phyloP scores from a whole-genome alignment of 441 rosid species.

The Melastoma candidum region DNA sequence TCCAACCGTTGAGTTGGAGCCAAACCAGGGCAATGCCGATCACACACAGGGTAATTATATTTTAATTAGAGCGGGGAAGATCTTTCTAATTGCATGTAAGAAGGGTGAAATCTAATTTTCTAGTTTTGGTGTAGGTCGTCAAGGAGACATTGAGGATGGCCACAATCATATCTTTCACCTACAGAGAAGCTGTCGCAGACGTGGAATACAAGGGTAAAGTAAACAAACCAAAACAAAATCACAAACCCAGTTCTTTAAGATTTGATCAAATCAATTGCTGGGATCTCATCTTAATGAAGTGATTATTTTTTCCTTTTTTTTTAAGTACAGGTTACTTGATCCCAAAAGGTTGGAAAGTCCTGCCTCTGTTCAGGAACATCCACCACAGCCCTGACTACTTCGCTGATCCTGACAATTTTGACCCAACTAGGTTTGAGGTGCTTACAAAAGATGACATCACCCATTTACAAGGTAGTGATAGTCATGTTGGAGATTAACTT shows the following conservation, averaged over 20 bases:
- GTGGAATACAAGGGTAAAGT: slow-evolving; percentile 57
- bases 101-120: neutral
- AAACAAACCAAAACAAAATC: neutral
- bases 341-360: slow-evolving; percentile 80
- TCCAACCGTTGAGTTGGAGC: slow-evolving; percentile 34
- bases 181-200: slow-evolving; percentile 65
- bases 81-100: too few species aligned
- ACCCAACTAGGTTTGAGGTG: slow-evolving; percentile 73
- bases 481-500: neutral
- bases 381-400: slow-evolving; percentile 60
- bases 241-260: too few species aligned
- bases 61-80: too few species aligned
- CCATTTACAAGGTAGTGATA: neutral
- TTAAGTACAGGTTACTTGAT: slow-evolving; percentile 45
- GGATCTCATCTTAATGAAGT: neutral
- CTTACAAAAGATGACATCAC: neutral
- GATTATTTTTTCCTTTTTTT: slow-evolving; percentile 2
- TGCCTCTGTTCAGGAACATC: slow-evolving; percentile 69
- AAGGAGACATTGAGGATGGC: slow-evolving; percentile 65
- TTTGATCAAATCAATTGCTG: neutral
- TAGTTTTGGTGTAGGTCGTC: slow-evolving; percentile 29
- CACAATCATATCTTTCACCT: slow-evolving; percentile 66
- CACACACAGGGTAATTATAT: slow-evolving; percentile 33
- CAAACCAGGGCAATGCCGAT: slow-evolving; percentile 52
- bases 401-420: slow-evolving; percentile 57